Conservation (phyloP, 768 basidiomycete species). For the Ramaria rubella region DNA sequence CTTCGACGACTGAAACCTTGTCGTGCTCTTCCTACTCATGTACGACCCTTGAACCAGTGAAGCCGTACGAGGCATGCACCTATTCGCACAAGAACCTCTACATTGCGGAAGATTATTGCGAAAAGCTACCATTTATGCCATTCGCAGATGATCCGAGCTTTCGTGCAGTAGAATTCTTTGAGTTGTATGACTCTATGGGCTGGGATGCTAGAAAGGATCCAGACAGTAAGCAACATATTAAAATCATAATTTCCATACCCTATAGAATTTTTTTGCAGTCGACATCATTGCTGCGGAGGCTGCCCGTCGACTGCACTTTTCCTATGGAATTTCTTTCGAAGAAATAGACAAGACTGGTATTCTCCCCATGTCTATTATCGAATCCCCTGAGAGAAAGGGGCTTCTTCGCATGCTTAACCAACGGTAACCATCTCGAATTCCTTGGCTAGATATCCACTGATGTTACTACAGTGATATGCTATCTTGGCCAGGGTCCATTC, state of each 20-base stretch:
- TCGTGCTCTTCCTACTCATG: not conserved
- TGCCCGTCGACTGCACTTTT: slow-evolving; percentile 34
- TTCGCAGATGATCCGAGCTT: slow-evolving; percentile 57
- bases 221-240: slow-evolving; percentile 31
- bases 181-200: slow-evolving; percentile 38
- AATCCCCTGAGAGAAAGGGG: slow-evolving; percentile 22
- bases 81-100: slow-evolving; percentile 42
- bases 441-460: not conserved
- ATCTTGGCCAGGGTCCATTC: slow-evolving; percentile 30
- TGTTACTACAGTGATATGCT: slow-evolving; percentile 30
- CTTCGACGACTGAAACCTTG: too few species aligned
- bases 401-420: slow-evolving; percentile 6
- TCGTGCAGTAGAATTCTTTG: slow-evolving; percentile 31
- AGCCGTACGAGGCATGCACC: slow-evolving; percentile 52
- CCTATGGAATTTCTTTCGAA: slow-evolving; percentile 32
- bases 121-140: slow-evolving; percentile 51
- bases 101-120: slow-evolving; percentile 50
- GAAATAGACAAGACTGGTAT: slow-evolving; percentile 44
- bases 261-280: slow-evolving; percentile 24
- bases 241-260: not conserved
- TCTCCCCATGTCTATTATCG: slow-evolving; percentile 35
- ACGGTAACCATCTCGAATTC: not conserved
- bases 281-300: slow-evolving; percentile 48
- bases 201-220: slow-evolving; percentile 43
- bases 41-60: slow-evolving; percentile 19